Base-by-base conservation (phyloP, 345 rosid species). In the Moricandia moricandioides region DNA sequence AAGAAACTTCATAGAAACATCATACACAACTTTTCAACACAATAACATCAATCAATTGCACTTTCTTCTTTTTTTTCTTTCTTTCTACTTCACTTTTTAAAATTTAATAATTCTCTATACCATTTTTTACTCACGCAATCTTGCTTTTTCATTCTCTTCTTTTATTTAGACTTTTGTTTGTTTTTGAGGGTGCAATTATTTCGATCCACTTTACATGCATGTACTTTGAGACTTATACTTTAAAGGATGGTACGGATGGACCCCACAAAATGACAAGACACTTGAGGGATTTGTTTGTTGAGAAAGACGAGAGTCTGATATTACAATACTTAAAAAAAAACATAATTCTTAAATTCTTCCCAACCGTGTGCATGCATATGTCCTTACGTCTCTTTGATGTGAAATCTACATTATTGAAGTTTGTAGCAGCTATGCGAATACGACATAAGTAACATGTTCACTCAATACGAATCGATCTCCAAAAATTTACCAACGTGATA, bases 321-420 rank as follows among this genome's bases (percentile, higher is more conserved):
- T 62, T 34, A 52, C 62, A 40, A 57, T 30, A 49, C 52, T 13
- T 6, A 0, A n/a, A 45, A 0, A n/a, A 45, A 45, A 26, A 62
- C 59, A 63, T n/a, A n/a, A n/a, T n/a, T n/a, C n/a, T n/a, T 76
- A 47, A 70, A 76, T 70, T 63, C 65, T 70, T 77, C 31, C 66
- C 75, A 77, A 77, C 75, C 80, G 80, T 77, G 80, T 70, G 80
- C 80, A 77, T 77, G 80, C 80, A 77, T 75, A 75, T 77, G 71
- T 77, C 75, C 66, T 55, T 64, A 64, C 54, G 75, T 64, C 71
- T 70, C 60, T 31, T 45, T 64, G 71, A 70, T 63, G 75, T 77
- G 66, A 64, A 55, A 11, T 45, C 80, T 56, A 33, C 47, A 70
- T 70, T 64, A 77, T 77, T 70, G 75, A 64, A 64, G 52, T 76